Evolutionary conservation across 2,329 filamentous ascomycete genomes (phyloP).

Genomic region (Dothidotthia symphoricarpi): DNA sequence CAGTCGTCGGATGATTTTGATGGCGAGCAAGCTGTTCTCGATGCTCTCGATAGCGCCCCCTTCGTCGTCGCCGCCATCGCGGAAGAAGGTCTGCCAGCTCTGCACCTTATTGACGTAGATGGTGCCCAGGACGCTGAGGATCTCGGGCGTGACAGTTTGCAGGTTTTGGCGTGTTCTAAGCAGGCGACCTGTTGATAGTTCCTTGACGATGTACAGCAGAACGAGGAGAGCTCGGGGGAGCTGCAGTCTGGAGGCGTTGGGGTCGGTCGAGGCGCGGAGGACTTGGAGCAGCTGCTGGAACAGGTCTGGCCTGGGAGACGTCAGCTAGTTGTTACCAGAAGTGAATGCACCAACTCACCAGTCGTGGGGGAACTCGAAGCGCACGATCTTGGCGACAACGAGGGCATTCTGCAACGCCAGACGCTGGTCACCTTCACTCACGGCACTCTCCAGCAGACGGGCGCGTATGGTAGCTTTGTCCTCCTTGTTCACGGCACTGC

Average conservation of each 20-base stretch:
- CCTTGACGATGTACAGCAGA: constrained; percentile 84
- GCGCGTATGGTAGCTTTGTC: constrained; percentile 77
- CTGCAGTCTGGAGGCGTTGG: constrained; percentile 60
- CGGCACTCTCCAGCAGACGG: constrained; percentile 70
- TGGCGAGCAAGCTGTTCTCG: constrained; percentile 71
- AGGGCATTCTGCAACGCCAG: constrained; percentile 86
- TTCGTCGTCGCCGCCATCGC: constrained; percentile 58
- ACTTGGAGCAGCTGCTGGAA: constrained; percentile 49
- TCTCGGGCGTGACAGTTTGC: constrained; percentile 75
- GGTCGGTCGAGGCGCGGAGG: constrained; percentile 57
- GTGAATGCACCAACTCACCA: constrained; percentile 55
- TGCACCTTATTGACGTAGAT: constrained; percentile 75
- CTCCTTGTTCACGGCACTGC: constrained; percentile 59
- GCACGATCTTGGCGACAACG: constrained; percentile 80
- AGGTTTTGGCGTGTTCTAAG: constrained; percentile 72
- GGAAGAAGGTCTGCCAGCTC: constrained; percentile 64
- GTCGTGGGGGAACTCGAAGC: constrained; percentile 83
- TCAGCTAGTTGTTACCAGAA: constrained; percentile 21
- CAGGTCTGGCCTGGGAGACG: constrained; percentile 35
- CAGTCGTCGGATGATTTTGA: constrained; percentile 78
- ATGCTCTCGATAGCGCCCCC: constrained; percentile 62
- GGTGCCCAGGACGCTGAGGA: constrained; percentile 73
- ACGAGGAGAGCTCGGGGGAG: constrained; percentile 73
- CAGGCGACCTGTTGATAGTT: constrained; percentile 77
- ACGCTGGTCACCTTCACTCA: constrained; percentile 71